Base-by-base conservation (phyloP, 2,329 filamentous ascomycete species). In the Colletotrichum simmondsii region DNA sequence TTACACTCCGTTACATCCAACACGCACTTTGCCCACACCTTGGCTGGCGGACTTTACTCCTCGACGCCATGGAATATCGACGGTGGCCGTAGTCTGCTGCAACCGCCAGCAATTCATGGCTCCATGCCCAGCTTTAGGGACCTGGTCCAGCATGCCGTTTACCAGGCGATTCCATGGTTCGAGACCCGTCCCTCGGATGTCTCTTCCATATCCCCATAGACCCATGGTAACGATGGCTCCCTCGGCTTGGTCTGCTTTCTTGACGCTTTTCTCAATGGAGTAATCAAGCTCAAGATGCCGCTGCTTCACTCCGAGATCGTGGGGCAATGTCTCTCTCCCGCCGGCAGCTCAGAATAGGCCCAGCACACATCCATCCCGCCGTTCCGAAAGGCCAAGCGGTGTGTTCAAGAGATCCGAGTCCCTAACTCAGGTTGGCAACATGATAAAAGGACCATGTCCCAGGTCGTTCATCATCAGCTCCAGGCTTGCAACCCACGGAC, bases 231-330 rank as follows among this genome's bases (percentile, higher is more conserved):
- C 28, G 7, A 56, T 61, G 49, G 28, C 67, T n/a, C 28, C 11
- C 28, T 54, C 66, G 65, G 46, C 59, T 54, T 64, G 59, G 22
- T 22, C 59, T 46, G 14, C 3, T 28, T 12, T 19, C 32, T 35
- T 16, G 42, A 37, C 66, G 60, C 66, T 73, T 73, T 60, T 61
- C 71, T 71, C 19, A 32, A 73, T 65, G 66, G 28, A 37, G 71
- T 42, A 73, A 73, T 14, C 30, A 35, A 57, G 54, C 60, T 58
- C 42, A 56, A n/a, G 49, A 71, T 65, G 60, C 71, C 71, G 71
- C 61, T 61, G 6, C 35, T 46, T 57, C 54, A 19, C 58, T 63
- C 68, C 68, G 53, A 59, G 37, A 56, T 72, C 52, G 57, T 65
- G 60, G 35, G 26, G 71, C 49, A 37, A 65, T 30, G 22, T 7